Evolutionary conservation across 306 rosid species (phyloP).

Genomic region (Corylus avellana): DNA sequence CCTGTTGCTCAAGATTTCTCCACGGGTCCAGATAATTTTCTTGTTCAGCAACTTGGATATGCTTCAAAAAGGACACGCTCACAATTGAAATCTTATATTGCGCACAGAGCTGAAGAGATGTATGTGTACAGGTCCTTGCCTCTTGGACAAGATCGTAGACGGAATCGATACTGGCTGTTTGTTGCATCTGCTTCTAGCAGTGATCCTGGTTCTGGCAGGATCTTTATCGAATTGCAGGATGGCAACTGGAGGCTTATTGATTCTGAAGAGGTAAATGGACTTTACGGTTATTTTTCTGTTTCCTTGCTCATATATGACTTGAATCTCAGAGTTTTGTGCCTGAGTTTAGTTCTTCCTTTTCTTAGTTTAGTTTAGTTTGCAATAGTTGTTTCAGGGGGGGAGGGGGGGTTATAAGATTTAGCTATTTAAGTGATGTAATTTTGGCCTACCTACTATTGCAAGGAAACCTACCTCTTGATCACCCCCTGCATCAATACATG

Average conservation of each 20-base stretch:
- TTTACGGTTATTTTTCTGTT: neutral
- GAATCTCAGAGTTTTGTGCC: too few species aligned
- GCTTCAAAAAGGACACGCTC: slow-evolving; percentile 93
- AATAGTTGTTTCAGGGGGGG: too few species aligned
- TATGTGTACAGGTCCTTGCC: slow-evolving; percentile 93
- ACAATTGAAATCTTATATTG: slow-evolving; percentile 87
- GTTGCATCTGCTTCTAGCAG: slow-evolving; percentile 90
- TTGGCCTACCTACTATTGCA: neutral
- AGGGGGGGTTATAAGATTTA: neutral
- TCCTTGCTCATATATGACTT: neutral
- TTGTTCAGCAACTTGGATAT: slow-evolving; percentile 68
- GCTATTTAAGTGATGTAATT: neutral
- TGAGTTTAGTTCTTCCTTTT: neutral
- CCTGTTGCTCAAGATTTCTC: slow-evolving; percentile 54
- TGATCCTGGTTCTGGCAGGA: slow-evolving; percentile 99
- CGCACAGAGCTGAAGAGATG: slow-evolving; percentile 95
- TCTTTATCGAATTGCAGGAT: slow-evolving; percentile 76
- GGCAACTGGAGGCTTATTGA: slow-evolving; percentile 94
- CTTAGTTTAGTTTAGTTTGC: too few species aligned
- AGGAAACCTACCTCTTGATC: neutral
- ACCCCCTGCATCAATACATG: neutral
- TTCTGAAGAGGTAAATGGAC: slow-evolving; percentile 74
- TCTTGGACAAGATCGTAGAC: slow-evolving; percentile 99
- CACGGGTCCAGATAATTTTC: slow-evolving; percentile 62
- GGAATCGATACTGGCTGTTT: slow-evolving; percentile 93